Base-by-base conservation (phyloP, 148 eudicot species). In the Polygonum maritimum region DNA sequence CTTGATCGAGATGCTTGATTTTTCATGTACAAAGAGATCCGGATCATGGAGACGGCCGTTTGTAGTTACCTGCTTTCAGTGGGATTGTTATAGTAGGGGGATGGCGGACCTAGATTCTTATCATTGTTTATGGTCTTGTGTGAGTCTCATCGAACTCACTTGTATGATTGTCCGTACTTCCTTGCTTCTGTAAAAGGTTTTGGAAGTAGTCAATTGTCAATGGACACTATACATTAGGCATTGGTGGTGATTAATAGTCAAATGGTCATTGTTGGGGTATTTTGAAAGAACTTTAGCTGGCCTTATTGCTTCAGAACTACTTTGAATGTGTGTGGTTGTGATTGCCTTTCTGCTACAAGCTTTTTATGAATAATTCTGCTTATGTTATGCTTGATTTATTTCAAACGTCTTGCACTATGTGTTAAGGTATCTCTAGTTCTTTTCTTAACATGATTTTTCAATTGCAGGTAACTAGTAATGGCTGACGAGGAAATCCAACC, bases 401-500 rank as follows among this genome's bases (percentile, higher is more conserved):
- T 67, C 0, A 3, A 38, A 15, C 5, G 21, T 16, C 11, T 67
- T 67, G 71, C 45, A 5, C 5, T 15, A 15, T 36, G 45, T 67
- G 11, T 7, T 16, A 8, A 67, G 16, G 15, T 35, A 26, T 67
- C 11, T 36, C 3, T 67, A 35, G 21, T 67, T 38, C 21, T 67
- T n/a, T 67, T 44, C 10, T 67, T 67, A 1, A 67, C 38, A 36
- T 6, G 71, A 35, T 67, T 36, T 65, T 67, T 6, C 16, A 3
- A 35, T 67, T 15, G 71, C 19, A 67, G 71, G 19, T 67, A 78
- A 63, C 71, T 51, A 73, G 78, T 74, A 78, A 84, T 84, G 87
- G 87, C 87, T 22, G 87, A 84, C 14, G 84, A 82, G 78, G 84
- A 84, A 47, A 82, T 84, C 76, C 84, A 84, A 65, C 87, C 87